Percentiles rank a stretch among this genome's conserved stretches.
These are phyloP conservation scores for Ulota crispa DNA, from an alignment of 225 moss, liverwort and hornwort genomes.

Conservation along the genomic window DNA sequence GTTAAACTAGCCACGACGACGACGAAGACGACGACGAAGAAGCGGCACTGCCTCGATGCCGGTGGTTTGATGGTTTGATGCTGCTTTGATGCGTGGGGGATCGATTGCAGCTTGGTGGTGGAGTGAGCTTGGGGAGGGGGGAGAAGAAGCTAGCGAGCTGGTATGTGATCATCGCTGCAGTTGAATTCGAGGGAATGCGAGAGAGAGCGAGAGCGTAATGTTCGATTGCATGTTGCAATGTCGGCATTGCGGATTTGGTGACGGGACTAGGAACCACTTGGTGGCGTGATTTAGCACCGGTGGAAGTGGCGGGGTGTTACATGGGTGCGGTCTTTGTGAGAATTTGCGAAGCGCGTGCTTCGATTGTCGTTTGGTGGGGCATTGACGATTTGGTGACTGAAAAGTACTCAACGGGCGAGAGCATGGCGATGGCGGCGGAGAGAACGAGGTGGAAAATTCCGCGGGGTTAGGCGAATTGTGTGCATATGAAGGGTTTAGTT, in stretches of 20 bases:
- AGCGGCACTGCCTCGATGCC: background rate
- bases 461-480: constrained; percentile 2
- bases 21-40: background rate
- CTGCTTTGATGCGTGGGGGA: constrained; percentile 7
- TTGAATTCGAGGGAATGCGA: background rate
- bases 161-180: background rate
- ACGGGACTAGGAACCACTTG: background rate
- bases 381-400: too few species aligned
- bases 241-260: background rate
- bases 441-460: too few species aligned
- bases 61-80: background rate
- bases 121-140: background rate
- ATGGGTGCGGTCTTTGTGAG: background rate
- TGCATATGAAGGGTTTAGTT: too few species aligned
- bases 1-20: background rate
- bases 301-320: background rate
- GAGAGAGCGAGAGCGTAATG: constrained; percentile 1
- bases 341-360: background rate
- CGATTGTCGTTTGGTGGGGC: too few species aligned
- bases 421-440: too few species aligned
- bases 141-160: background rate
- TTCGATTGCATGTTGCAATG: background rate
- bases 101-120: constrained; percentile 11
- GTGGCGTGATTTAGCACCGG: background rate
- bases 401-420: too few species aligned